phyloP scores from a whole-genome alignment of 179 eudicot genomes.

The Gypsophila paniculata region DNA sequence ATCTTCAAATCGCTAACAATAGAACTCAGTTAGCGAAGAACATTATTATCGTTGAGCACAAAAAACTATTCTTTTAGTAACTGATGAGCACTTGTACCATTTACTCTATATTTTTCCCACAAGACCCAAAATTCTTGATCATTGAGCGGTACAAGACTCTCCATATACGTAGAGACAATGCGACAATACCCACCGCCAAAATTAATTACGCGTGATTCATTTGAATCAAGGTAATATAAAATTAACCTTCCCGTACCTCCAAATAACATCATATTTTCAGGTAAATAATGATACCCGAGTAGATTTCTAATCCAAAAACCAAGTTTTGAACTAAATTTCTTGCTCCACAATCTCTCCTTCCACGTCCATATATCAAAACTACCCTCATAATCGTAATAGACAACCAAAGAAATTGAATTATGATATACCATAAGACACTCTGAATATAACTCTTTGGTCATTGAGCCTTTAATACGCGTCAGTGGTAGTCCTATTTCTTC shows the following conservation, averaged over 20 bases:
- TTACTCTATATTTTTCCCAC: no score
- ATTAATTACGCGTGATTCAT: background rate
- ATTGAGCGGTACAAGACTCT: background rate
- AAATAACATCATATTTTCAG: background rate
- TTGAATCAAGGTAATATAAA: background rate
- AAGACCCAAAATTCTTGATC: background rate
- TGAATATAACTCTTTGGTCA: background rate
- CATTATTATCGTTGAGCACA: no score
- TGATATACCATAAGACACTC: conserved; percentile 2
- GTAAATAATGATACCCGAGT: background rate
- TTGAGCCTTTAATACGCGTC: background rate
- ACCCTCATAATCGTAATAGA: background rate
- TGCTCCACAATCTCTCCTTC: background rate
- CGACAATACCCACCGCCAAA: background rate
- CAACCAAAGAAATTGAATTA: background rate
- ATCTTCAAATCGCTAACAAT: no score
- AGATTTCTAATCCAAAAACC: background rate
- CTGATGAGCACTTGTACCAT: no score
- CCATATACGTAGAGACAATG: background rate
- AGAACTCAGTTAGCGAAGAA: no score
- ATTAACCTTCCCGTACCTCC: background rate
- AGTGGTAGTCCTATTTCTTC: background rate
- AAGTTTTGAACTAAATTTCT: background rate
- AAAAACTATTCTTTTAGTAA: no score
- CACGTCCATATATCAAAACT: background rate